Conservation (phyloP, 2,329 filamentous ascomycete species). For the Raffaelea arxii region DNA sequence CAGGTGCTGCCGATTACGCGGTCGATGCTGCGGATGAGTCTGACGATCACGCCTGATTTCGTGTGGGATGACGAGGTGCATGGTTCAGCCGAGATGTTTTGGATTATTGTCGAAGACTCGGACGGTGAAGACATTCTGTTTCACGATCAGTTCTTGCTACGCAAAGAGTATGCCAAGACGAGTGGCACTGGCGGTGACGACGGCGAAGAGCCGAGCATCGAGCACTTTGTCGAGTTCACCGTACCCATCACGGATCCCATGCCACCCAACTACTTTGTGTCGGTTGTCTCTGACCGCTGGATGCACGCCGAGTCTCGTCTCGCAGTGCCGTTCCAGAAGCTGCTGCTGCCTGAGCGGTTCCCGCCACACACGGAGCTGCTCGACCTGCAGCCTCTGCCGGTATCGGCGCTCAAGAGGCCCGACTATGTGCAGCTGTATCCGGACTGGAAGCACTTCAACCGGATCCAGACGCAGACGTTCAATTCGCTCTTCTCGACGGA, state of each 20-base stretch:
- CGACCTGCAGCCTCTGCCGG: slow-evolving; percentile 82
- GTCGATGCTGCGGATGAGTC: slow-evolving; percentile 81
- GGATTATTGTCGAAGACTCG: slow-evolving; percentile 95
- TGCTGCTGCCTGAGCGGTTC: slow-evolving; percentile 91
- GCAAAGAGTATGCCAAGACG: slow-evolving; percentile 69
- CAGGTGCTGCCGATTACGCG: slow-evolving; percentile 91
- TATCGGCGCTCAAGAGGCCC: slow-evolving; percentile 74
- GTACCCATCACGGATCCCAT: slow-evolving; percentile 95
- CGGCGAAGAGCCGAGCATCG: slow-evolving; percentile 60
- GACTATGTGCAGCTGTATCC: slow-evolving; percentile 78
- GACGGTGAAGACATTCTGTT: slow-evolving; percentile 94
- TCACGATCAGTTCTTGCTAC: slow-evolving; percentile 87
- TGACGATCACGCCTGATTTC: slow-evolving; percentile 89
- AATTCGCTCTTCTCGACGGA: slow-evolving; percentile 85
- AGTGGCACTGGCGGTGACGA: background rate
- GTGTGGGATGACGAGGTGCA: slow-evolving; percentile 90
- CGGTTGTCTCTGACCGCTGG: slow-evolving; percentile 89
- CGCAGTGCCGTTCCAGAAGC: slow-evolving; percentile 87
- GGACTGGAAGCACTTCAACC: slow-evolving; percentile 84
- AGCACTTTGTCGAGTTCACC: slow-evolving; percentile 92
- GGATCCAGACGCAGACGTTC: slow-evolving; percentile 94
- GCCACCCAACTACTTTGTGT: slow-evolving; percentile 98
- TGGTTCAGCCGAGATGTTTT: slow-evolving; percentile 83
- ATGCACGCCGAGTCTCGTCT: slow-evolving; percentile 96
- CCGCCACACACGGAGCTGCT: slow-evolving; percentile 86